Conservation (phyloP, 768 basidiomycete species). For the Rhodosporidiobolus odoratus region DNA sequence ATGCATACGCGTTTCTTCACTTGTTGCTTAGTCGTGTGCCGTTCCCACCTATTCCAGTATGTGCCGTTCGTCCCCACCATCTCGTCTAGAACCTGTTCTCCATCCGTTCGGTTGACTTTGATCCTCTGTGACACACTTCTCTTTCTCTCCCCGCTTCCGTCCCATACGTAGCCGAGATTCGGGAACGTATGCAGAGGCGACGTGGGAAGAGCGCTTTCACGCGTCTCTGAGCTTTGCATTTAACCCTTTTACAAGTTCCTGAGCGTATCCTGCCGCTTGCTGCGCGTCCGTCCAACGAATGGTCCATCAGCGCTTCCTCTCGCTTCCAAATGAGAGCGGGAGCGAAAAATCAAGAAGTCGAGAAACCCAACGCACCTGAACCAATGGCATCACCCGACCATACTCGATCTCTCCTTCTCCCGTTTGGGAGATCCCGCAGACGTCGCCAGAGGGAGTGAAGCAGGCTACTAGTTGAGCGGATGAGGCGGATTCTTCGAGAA, state of each 20-base stretch:
- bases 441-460: conserved; percentile 40
- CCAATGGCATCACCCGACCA: conserved; percentile 53
- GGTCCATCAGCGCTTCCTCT: no score
- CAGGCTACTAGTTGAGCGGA: conserved; percentile 58
- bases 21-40: no score
- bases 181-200: no score
- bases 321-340: not conserved
- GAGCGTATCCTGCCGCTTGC: conserved; percentile 65
- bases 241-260: conserved; percentile 56
- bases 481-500: conserved; percentile 65
- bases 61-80: no score
- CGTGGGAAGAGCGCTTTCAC: not conserved
- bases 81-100: no score
- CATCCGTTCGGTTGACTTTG: no score
- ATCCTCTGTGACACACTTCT: no score
- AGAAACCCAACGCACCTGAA: conserved; percentile 53
- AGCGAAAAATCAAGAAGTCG: not conserved
- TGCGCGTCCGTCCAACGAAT: conserved; percentile 42
- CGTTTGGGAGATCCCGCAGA: conserved; percentile 63
- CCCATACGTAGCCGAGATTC: no score
- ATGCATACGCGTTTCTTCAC: no score
- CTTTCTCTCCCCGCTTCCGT: no score
- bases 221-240: conserved; percentile 47
- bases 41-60: no score
- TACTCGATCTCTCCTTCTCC: conserved; percentile 60